These are phyloP conservation scores for Globisporangium heterothallicum DNA, from an alignment of 352 stramenopile species.

Conservation along the genomic window DNA sequence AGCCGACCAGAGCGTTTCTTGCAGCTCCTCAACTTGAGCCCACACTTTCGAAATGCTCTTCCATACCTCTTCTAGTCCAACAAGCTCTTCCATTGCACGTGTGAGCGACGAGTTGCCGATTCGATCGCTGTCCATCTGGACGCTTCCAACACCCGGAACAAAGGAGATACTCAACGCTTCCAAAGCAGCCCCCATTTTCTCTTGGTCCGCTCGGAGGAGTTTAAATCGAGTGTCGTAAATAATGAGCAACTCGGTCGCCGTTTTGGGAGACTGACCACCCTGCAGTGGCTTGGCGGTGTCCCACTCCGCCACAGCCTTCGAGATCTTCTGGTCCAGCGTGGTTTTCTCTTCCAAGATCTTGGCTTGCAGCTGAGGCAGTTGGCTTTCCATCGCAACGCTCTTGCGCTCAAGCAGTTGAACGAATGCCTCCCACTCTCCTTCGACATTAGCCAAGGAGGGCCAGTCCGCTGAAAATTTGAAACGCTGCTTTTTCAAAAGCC, in stretches of 20 bases:
- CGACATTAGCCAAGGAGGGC: constrained; percentile 94
- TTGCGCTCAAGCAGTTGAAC: constrained; percentile 86
- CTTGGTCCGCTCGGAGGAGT: constrained; percentile 86
- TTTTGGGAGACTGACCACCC: constrained; percentile 61
- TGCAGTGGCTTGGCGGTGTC: constrained; percentile 77
- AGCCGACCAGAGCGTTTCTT: constrained; percentile 93
- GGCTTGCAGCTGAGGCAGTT: constrained; percentile 95
- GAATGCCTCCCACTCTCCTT: constrained; percentile 96
- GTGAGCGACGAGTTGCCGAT: constrained; percentile 65
- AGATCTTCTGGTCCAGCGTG: constrained; percentile 78
- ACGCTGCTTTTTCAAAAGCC: constrained; percentile 94
- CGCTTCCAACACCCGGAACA: constrained; percentile 34
- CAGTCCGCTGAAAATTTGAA: constrained; percentile 95
- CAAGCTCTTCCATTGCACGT: constrained; percentile 88
- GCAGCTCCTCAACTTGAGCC: constrained; percentile 86
- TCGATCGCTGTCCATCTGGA: constrained; percentile 68
- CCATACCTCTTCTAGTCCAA: constrained; percentile 98
- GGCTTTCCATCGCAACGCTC: constrained; percentile 93
- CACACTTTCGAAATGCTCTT: constrained; percentile 90
- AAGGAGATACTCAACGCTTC: constrained; percentile 92
- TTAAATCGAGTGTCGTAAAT: constrained; percentile 85
- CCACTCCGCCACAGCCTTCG: constrained; percentile 72
- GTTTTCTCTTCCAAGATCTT: constrained; percentile 97
- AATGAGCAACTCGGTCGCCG: constrained; percentile 73
- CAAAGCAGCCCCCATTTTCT: constrained; percentile 93